These are phyloP conservation scores for Meira miltonrushii DNA, from an alignment of 1,284 basidiomycete species.

Conservation along the genomic window DNA sequence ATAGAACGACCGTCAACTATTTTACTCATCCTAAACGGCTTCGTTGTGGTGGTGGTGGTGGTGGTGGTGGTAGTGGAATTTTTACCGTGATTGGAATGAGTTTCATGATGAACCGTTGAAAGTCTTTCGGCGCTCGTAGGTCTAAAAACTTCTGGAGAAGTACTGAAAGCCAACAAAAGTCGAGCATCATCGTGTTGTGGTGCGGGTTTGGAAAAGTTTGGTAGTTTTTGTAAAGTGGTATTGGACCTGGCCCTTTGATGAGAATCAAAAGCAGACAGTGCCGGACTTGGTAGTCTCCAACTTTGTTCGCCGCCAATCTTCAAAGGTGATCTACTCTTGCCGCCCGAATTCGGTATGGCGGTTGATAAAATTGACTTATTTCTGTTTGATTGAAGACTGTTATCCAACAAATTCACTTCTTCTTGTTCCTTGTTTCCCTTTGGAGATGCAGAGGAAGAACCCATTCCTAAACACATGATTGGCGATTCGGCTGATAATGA, in stretches of 20 bases:
- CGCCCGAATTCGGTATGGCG: neutral
- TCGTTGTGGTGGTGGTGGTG: neutral
- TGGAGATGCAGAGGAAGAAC: neutral
- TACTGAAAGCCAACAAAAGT: conserved; percentile 29
- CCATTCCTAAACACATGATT: conserved; percentile 24
- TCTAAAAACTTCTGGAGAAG: conserved; percentile 31
- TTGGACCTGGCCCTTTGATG: neutral
- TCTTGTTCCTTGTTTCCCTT: neutral
- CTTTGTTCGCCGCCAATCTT: neutral
- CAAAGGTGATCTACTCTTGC: neutral
- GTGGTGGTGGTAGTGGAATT: too few species aligned
- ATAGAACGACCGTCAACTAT: neutral
- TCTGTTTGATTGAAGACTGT: neutral
- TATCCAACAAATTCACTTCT: neutral
- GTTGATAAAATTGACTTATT: too few species aligned
- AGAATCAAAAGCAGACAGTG: neutral
- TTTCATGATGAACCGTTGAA: conserved; percentile 1
- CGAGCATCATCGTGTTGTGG: conserved; percentile 16
- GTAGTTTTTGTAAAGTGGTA: neutral
- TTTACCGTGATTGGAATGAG: neutral
- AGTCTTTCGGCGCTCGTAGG: conserved; percentile 11
- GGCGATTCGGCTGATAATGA: conserved; percentile 31
- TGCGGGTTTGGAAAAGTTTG: neutral
- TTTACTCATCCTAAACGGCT: neutral
- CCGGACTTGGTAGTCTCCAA: conserved; percentile 1